phyloP scores from a whole-genome alignment of 2,329 filamentous ascomycete species.

The Graphilbum ipis-grandicollis region DNA sequence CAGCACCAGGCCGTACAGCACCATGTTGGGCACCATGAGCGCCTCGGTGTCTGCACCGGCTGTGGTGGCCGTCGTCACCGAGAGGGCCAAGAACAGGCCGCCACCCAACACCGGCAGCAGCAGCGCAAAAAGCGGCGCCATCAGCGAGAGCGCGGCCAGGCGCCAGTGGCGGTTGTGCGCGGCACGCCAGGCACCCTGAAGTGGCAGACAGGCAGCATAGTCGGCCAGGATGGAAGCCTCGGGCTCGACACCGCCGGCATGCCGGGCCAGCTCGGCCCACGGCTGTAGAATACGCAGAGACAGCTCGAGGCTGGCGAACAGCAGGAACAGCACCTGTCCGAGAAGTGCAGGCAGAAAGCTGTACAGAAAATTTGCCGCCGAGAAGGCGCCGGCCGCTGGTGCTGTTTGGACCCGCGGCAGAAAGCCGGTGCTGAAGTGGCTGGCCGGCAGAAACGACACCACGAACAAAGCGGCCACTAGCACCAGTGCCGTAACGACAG shows the following conservation, averaged over 20 bases:
- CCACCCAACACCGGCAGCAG: constrained; percentile 51
- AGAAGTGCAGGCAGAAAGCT: constrained; percentile 54
- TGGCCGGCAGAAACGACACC: constrained; percentile 59
- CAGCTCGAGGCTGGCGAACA: constrained; percentile 50
- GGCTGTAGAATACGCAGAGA: constrained; percentile 49
- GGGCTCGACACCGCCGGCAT: constrained; percentile 40
- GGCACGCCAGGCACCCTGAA: constrained; percentile 41
- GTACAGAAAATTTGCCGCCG: constrained; percentile 76
- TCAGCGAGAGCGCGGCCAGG: constrained; percentile 41
- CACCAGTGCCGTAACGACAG: constrained; percentile 39
- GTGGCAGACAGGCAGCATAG: constrained; percentile 49
- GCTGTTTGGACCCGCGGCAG: constrained; percentile 45
- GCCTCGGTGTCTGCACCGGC: constrained; percentile 19
- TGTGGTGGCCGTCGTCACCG: constrained; percentile 19
- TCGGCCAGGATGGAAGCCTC: constrained; percentile 49
- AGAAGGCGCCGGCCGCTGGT: constrained; percentile 51
- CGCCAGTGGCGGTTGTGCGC: constrained; percentile 45
- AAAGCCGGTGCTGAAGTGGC: constrained; percentile 53
- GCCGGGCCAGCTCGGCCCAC: constrained; percentile 41
- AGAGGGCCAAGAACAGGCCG: constrained; percentile 59
- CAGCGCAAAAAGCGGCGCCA: constrained; percentile 40
- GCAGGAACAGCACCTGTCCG: constrained; percentile 48
- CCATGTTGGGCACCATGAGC: constrained; percentile 54
- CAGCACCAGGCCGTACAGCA: constrained; percentile 57
- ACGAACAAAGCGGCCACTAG: constrained; percentile 56